These are phyloP conservation scores for Fusarium redolens DNA, from an alignment of 2,329 filamentous ascomycete genomes.

Conservation along the genomic window DNA sequence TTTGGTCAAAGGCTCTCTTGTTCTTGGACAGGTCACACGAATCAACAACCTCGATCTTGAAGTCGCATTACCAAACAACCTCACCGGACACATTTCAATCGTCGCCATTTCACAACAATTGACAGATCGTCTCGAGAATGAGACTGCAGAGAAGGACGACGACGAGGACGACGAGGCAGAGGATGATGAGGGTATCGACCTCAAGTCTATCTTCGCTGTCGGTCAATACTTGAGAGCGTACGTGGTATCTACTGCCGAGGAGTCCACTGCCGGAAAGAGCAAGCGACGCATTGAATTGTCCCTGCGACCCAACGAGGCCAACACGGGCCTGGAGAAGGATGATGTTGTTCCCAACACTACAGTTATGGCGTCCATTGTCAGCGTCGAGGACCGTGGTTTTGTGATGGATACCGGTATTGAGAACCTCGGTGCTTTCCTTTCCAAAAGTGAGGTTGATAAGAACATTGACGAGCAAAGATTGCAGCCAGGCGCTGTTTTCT, in stretches of 20 bases:
- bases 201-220: slow-evolving; percentile 79
- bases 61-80: slow-evolving; percentile 90
- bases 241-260: slow-evolving; percentile 81
- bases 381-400: slow-evolving; percentile 95
- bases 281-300: slow-evolving; percentile 90
- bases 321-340: slow-evolving; percentile 77
- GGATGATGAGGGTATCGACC: slow-evolving; percentile 72
- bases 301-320: slow-evolving; percentile 81
- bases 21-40: slow-evolving; percentile 86
- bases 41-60: slow-evolving; percentile 84
- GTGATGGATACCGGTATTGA: slow-evolving; percentile 91
- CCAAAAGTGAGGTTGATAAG: slow-evolving; percentile 81
- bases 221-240: slow-evolving; percentile 91
- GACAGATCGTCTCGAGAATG: slow-evolving; percentile 79
- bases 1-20: slow-evolving; percentile 83
- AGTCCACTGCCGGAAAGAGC: slow-evolving; percentile 68
- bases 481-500: slow-evolving; percentile 84
- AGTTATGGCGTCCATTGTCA: slow-evolving; percentile 87
- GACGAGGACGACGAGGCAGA: slow-evolving; percentile 65
- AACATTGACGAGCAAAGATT: slow-evolving; percentile 73
- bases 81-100: slow-evolving; percentile 88
- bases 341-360: slow-evolving; percentile 81
- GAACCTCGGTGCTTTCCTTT: slow-evolving; percentile 82
- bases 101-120: slow-evolving; percentile 89
- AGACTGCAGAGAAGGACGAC: slow-evolving; percentile 64